Percentiles rank a stretch among this genome's conserved stretches.
Conservation (phyloP, 768 basidiomycete species). For the Rhizopogon sp. region DNA sequence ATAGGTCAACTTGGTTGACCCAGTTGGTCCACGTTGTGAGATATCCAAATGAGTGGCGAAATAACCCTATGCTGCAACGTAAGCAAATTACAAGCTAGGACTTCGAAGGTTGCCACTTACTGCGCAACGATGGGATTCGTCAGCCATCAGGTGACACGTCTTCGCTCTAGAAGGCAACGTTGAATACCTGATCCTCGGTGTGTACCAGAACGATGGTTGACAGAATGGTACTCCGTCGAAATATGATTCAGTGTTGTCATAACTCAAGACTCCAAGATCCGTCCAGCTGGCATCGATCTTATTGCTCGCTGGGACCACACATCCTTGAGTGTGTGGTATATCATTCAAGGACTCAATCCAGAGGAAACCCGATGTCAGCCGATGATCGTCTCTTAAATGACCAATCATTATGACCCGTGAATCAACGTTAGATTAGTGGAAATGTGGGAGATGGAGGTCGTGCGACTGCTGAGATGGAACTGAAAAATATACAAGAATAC, state of each 20-base stretch:
- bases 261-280: neutral
- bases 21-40: neutral
- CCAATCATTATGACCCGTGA: neutral
- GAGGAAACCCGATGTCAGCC: neutral
- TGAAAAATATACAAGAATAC: neutral
- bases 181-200: neutral
- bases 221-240: neutral
- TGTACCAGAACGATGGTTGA: neutral
- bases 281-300: conserved; percentile 29
- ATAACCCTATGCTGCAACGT: neutral
- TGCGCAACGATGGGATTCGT: neutral
- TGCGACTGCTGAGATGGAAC: neutral
- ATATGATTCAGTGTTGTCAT: neutral
- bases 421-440: neutral
- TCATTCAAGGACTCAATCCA: conserved; percentile 6
- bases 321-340: conserved; percentile 88
- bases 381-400: neutral
- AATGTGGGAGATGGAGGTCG: neutral
- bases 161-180: neutral
- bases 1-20: neutral
- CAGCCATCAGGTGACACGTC: neutral
- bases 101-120: no score
- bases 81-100: neutral
- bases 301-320: conserved; percentile 73
- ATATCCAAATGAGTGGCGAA: neutral